Evolutionary conservation across 495 filamentous ascomycete genomes (phyloP), one percentile per base, ranked within the genome.

Genomic region (Talaromyces wortmannii): DNA sequence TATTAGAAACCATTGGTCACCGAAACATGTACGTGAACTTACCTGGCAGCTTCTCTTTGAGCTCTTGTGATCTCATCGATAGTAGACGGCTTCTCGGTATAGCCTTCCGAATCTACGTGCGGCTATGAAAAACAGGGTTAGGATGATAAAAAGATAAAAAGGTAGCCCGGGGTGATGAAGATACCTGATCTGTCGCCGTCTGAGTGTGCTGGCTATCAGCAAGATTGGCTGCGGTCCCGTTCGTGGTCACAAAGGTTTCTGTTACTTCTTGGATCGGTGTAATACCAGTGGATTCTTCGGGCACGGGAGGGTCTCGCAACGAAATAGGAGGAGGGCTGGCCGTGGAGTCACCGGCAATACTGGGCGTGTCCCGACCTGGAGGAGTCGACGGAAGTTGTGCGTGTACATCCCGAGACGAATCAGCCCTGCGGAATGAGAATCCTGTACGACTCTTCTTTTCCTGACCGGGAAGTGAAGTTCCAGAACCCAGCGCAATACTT

Each of bases 51-150:
- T 70, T 95, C 91, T 59, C 80, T 83, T 66, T 96, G 79, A 11
- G 90, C 91, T 62, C 86, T 84, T 13, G 87, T 86, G 50, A 95
- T 96, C 23, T 91, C 88, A 64, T 96, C 91, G 57, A 85, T 77
- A 44, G 75, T 77, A 7, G 81, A 65, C 15, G 83, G 77, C 15
- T 87, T 87, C 18, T 92, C 81, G 15, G 77, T 87, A 66, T 84
- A 94, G 5, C 80, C 80, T 65, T 83, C 81, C 2, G 77, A 72
- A 59, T 84, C 81, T 29, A 78, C 76, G 55, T 75, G 76, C 13
- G 72, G 68, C 69, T 79, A 50, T 29, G 48, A 3, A 32, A 53
- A 7, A 43, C 12, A 29, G 8, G 29, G 52, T 60, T 56, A 61
- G 48, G 36, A 57, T 18, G 52, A 0, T 5, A 7, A 52, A 18